These are phyloP conservation scores for Rhododendron vialii DNA, from an alignment of 148 eudicot genomes.

Conservation along the genomic window DNA sequence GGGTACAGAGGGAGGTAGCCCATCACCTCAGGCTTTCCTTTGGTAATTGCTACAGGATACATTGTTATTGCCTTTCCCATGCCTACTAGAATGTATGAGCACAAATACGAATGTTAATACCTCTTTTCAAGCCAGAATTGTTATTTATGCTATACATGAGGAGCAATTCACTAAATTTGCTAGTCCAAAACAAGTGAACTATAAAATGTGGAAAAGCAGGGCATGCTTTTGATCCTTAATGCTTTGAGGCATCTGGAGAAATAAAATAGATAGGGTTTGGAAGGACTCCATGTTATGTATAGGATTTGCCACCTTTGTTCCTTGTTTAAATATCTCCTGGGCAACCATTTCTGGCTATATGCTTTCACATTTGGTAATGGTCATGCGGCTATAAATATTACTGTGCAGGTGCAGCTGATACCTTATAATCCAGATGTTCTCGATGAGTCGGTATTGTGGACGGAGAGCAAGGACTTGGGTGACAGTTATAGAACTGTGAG, in stretches of 20 bases:
- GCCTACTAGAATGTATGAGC: neutral
- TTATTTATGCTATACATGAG: neutral
- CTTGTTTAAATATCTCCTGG: neutral
- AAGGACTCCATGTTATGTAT: neutral
- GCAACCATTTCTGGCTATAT: neutral
- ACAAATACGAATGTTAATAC: neutral
- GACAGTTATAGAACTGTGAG: slow-evolving; percentile 47
- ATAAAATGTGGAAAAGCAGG: neutral
- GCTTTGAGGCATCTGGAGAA: neutral
- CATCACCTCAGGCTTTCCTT: neutral
- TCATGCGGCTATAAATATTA: neutral
- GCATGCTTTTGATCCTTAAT: neutral
- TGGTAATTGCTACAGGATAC: neutral
- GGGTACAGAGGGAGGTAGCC: neutral
- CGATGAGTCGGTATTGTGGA: slow-evolving; percentile 66
- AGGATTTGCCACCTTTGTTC: slow-evolving; percentile 1
- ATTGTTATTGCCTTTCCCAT: neutral
- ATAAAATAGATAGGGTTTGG: neutral
- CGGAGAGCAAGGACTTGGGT: slow-evolving; percentile 55
- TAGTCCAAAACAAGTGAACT: neutral
- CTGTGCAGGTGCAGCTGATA: slow-evolving; percentile 54
- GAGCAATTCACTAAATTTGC: neutral
- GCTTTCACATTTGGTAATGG: neutral
- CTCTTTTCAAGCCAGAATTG: neutral
- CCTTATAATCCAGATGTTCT: slow-evolving; percentile 47